A percentile compares a stretch with the other conserved stretches of the same genome.
These are phyloP conservation scores for Grosmannia huntii DNA, from an alignment of 2,329 filamentous ascomycete species.

Conservation along the genomic window DNA sequence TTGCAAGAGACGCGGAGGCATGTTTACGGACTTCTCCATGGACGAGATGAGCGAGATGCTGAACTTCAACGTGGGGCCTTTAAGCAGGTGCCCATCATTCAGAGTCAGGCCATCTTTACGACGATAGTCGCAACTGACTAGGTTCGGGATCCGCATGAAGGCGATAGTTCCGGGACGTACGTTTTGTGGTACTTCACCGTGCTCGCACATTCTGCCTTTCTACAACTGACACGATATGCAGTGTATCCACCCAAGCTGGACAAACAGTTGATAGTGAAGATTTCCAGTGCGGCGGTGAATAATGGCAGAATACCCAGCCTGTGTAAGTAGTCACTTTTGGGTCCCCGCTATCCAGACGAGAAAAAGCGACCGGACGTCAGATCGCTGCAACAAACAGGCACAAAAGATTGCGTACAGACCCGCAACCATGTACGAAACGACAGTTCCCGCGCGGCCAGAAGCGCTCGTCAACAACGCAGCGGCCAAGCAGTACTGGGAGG, in stretches of 20 bases:
- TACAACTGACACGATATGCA: not conserved
- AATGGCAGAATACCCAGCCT: not conserved
- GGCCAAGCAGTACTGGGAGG: conserved; percentile 34
- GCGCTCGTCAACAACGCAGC: conserved; percentile 22
- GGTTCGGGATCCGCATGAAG: not conserved
- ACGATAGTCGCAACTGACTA: not conserved
- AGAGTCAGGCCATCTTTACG: too few species aligned
- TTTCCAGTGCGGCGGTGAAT: too few species aligned
- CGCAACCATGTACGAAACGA: not conserved
- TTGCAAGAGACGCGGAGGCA: not conserved
- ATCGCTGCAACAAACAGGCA: not conserved
- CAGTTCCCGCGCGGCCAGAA: conserved; percentile 14
- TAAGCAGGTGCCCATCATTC: not conserved
- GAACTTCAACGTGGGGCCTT: not conserved
- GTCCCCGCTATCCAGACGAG: not conserved
- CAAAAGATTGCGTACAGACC: not conserved
- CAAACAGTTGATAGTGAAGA: too few species aligned
- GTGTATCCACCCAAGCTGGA: not conserved
- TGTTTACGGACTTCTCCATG: not conserved
- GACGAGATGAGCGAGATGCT: not conserved
- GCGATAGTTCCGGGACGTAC: not conserved
- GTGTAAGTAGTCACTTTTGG: not conserved
- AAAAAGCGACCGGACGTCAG: not conserved
- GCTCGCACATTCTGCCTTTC: not conserved
- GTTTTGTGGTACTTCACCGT: not conserved